phyloP scores from a whole-genome alignment of 495 filamentous ascomycete species.

The Talaromyces wortmannii region DNA sequence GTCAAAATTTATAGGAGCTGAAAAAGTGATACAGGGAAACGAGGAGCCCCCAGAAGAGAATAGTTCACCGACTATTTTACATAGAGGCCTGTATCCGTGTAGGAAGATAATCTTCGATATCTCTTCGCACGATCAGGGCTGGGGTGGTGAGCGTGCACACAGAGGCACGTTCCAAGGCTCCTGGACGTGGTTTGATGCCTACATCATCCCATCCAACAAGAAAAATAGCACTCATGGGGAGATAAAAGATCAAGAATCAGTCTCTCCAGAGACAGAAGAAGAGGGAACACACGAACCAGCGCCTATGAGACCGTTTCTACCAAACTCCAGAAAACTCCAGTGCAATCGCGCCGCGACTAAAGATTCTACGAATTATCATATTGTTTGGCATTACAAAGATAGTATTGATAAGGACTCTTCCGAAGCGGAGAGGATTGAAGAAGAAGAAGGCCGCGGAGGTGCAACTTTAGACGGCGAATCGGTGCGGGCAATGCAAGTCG shows the following conservation, averaged over 20 bases:
- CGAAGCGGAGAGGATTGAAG: constrained; percentile 30
- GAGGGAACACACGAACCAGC: constrained; percentile 12
- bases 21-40: background rate
- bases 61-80: constrained; percentile 21
- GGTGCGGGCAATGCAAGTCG: constrained; percentile 50
- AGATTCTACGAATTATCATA: constrained; percentile 27
- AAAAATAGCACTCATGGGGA: constrained; percentile 12
- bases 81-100: constrained; percentile 31
- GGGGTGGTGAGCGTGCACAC: constrained; percentile 25
- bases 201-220: constrained; percentile 27
- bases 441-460: constrained; percentile 39
- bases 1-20: background rate
- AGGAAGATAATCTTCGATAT: constrained; percentile 60
- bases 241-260: constrained; percentile 1
- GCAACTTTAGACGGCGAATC: constrained; percentile 48
- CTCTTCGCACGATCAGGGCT: constrained; percentile 62
- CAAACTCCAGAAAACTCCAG: constrained; percentile 41
- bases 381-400: constrained; percentile 54
- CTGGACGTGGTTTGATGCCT: constrained; percentile 68
- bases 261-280: constrained; percentile 11
- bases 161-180: constrained; percentile 47
- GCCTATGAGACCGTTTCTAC: constrained; percentile 29
- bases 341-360: constrained; percentile 36
- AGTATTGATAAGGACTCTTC: constrained; percentile 35
- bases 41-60: background rate